Evolutionary conservation across 1,284 basidiomycete genomes (phyloP).

Genomic region (Ustilago shanxiensis): DNA sequence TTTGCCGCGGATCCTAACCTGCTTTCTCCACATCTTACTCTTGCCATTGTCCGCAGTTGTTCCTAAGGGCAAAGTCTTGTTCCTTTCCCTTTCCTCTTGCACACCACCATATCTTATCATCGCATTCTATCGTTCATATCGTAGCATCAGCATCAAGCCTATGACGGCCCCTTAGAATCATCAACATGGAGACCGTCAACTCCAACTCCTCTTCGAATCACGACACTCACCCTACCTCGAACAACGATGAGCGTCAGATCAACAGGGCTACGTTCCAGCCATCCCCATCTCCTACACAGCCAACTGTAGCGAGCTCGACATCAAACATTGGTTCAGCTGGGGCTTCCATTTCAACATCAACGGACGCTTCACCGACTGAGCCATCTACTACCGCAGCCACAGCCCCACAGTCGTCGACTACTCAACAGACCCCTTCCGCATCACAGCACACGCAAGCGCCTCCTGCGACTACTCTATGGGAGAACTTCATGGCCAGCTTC

Average conservation of each 20-base stretch:
- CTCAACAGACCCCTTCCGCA: neutral
- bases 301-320: neutral
- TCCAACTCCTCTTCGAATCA: slow-evolving; percentile 9
- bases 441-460: neutral
- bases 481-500: slow-evolving; percentile 40
- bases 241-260: slow-evolving; percentile 3
- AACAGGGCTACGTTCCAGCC: neutral
- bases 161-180: slow-evolving; percentile 16
- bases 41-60: too few species aligned
- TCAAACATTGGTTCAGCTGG: neutral
- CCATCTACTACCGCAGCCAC: slow-evolving; percentile 1
- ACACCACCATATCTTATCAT: slow-evolving; percentile 2
- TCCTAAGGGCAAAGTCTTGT: too few species aligned
- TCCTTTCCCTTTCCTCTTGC: neutral
- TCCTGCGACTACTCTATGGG: slow-evolving; percentile 33
- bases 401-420: neutral
- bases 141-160: neutral
- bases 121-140: neutral
- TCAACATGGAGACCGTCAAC: slow-evolving; percentile 35
- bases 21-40: neutral
- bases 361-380: neutral
- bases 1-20: neutral
- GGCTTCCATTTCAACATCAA: neutral
- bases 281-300: neutral
- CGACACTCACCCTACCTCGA: neutral